phyloP scores from a whole-genome alignment of 2,329 filamentous ascomycete genomes.

The Lojkania enalia region DNA sequence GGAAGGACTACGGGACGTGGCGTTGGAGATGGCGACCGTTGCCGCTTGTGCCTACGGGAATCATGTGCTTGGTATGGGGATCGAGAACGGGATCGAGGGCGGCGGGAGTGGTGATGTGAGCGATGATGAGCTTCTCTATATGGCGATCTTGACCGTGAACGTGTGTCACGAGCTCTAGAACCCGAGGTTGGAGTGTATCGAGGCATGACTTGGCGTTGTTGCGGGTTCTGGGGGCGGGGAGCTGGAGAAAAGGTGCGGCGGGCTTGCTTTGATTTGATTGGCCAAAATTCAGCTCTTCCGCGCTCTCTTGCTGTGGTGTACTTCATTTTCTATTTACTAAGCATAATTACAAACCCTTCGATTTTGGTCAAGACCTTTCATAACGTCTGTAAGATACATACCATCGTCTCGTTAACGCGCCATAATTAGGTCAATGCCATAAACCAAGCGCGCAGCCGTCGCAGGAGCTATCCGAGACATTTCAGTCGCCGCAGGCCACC shows the following conservation, averaged over 20 bases:
- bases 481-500: too few species aligned
- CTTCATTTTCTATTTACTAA: too few species aligned
- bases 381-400: too few species aligned
- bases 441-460: too few species aligned
- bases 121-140: constrained; percentile 40
- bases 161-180: constrained; percentile 3
- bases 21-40: constrained; percentile 36
- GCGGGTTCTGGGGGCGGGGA: too few species aligned
- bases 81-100: constrained; percentile 35
- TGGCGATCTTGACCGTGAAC: constrained; percentile 45
- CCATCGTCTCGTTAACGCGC: too few species aligned
- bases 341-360: too few species aligned
- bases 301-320: too few species aligned
- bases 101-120: constrained; percentile 44
- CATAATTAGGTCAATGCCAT: too few species aligned
- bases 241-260: too few species aligned
- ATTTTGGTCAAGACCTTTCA: too few species aligned
- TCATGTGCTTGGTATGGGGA: constrained; percentile 34
- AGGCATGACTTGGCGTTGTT: constrained; percentile 2
- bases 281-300: constrained; percentile 25
- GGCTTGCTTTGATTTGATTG: constrained; percentile 16
- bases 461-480: too few species aligned
- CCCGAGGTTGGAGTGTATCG: neutral
- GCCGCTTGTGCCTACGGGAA: constrained; percentile 25
- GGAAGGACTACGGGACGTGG: constrained; percentile 56